Percentiles rank a stretch among this genome's conserved stretches.
Evolutionary conservation across 2,329 filamentous ascomycete genomes (phyloP).

Genomic region (Neophaeococcomyces aloes): DNA sequence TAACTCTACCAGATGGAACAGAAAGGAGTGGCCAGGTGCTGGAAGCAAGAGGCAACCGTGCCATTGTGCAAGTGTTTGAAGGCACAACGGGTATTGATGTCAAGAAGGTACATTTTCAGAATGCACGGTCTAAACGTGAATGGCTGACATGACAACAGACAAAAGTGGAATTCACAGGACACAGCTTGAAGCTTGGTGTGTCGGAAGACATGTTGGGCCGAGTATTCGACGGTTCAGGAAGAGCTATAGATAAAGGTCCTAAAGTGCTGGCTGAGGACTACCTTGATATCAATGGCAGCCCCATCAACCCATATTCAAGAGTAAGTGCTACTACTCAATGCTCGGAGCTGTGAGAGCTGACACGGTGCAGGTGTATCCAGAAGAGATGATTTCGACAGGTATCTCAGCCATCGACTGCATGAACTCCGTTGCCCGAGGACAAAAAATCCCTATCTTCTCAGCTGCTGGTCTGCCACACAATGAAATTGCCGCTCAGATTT

Average conservation of each 20-base stretch:
- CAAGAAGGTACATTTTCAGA: conserved; percentile 60
- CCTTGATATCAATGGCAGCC: conserved; percentile 95
- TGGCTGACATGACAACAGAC: conserved; percentile 48
- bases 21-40: conserved; percentile 90
- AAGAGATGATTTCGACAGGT: conserved; percentile 99
- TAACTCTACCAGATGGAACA: conserved; percentile 91
- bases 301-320: conserved; percentile 96
- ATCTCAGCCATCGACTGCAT: conserved; percentile 99
- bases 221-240: conserved; percentile 95
- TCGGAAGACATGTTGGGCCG: conserved; percentile 99
- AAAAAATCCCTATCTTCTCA: conserved; percentile 99
- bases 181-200: conserved; percentile 96
- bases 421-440: conserved; percentile 94
- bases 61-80: conserved; percentile 97
- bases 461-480: conserved; percentile 97
- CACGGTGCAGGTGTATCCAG: conserved; percentile 72
- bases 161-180: conserved; percentile 91
- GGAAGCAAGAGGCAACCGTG: conserved; percentile 90
- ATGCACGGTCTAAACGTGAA: conserved; percentile 13
- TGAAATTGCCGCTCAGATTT: conserved; percentile 98
- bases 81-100: conserved; percentile 96
- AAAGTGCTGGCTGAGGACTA: conserved; percentile 98
- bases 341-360: conserved; percentile 8
- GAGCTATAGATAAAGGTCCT: conserved; percentile 96
- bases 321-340: conserved; percentile 41